Conservation (phyloP, 2,329 filamentous ascomycete species). For the Pseudogymnoascus sp. region DNA sequence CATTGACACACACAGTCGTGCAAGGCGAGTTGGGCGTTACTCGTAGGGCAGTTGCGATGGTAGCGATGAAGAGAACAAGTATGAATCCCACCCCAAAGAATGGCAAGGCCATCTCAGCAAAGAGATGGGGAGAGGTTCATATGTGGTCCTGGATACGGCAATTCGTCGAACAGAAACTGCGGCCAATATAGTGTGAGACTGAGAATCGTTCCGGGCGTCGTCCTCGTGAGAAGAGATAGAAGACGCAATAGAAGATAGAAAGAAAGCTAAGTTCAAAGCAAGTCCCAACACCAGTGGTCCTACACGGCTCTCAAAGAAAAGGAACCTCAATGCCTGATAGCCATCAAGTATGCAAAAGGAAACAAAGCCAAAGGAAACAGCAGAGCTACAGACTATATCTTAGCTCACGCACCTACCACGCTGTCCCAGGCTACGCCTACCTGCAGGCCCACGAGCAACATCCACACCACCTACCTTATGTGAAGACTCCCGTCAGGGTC, state of each 20-base stretch:
- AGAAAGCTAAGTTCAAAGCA: neutral
- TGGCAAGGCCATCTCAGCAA: conserved; percentile 10
- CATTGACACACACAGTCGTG: conserved; percentile 39
- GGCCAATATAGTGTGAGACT: neutral
- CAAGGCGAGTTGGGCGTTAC: conserved; percentile 45
- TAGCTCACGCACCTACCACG: conserved; percentile 4
- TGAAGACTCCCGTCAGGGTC: neutral
- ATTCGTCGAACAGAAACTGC: neutral
- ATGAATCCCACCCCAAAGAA: neutral
- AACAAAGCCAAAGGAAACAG: conserved; percentile 4
- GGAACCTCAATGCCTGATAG: neutral
- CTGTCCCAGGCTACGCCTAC: neutral
- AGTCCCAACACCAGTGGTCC: conserved; percentile 1
- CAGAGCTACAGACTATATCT: conserved; percentile 6
- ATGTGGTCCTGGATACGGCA: neutral
- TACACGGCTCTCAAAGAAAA: neutral
- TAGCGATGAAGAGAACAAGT: neutral
- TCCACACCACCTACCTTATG: conserved; percentile 3
- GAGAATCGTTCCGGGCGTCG: neutral
- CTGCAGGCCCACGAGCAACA: neutral
- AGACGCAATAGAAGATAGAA: neutral
- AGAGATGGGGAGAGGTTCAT: neutral
- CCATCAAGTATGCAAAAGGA: conserved; percentile 2
- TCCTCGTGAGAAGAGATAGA: neutral
- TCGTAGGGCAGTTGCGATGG: conserved; percentile 30